Evolutionary conservation across 805 yeast species (phyloP).

Genomic region (Nakazawaea ernobii): DNA sequence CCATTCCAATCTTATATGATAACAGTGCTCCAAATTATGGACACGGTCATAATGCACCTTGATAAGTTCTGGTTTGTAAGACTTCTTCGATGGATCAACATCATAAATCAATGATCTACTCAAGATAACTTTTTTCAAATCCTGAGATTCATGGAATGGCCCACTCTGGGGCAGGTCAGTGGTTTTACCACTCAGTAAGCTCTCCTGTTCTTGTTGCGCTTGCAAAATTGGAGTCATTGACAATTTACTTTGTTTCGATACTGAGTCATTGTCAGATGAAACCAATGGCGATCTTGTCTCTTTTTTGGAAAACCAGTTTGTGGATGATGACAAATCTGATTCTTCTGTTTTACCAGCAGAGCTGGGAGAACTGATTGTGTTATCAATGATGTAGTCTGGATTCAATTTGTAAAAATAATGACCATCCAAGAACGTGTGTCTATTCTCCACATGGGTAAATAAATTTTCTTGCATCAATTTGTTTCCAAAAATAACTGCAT

Average conservation of each 20-base stretch:
- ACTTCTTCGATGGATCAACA: conserved; percentile 66
- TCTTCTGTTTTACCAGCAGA: neutral
- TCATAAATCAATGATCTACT: conserved; percentile 65
- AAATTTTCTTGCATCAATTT: conserved; percentile 64
- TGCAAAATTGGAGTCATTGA: conserved; percentile 11
- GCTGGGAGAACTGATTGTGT: conserved; percentile 6
- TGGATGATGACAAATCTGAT: neutral
- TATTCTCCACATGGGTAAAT: conserved; percentile 73
- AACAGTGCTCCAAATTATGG: conserved; percentile 93
- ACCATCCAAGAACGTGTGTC: conserved; percentile 87
- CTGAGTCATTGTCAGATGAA: conserved; percentile 9
- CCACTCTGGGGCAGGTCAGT: neutral
- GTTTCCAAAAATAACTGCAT: conserved; percentile 79
- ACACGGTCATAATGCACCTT: conserved; percentile 87
- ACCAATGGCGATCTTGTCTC: conserved; percentile 4
- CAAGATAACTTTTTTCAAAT: conserved; percentile 40
- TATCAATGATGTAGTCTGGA: conserved; percentile 42
- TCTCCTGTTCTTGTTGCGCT: conserved; percentile 11
- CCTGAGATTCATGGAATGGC: neutral
- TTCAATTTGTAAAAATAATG: conserved; percentile 80
- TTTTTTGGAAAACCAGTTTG: conserved; percentile 12
- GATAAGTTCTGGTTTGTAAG: conserved; percentile 72
- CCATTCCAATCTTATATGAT: conserved; percentile 91
- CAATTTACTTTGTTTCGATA: conserved; percentile 2
- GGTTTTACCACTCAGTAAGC: neutral